Evolutionary conservation across 1,284 basidiomycete species (phyloP), one percentile per base, ranked within the genome.

Genomic region (Trichosporon coremiiforme): DNA sequence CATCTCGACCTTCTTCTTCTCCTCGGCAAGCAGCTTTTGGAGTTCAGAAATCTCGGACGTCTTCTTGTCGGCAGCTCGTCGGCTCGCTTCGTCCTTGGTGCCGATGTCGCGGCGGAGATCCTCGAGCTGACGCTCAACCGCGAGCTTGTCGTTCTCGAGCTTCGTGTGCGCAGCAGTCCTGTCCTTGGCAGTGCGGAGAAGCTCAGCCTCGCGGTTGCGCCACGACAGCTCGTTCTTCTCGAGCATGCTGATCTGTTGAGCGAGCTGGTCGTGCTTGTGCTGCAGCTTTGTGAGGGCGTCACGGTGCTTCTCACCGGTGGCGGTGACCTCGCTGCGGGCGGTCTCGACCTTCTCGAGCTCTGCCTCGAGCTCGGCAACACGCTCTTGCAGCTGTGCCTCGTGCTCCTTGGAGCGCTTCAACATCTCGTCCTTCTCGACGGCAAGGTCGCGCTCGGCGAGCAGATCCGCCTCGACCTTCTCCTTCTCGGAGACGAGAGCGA

Each of bases 311-410:
- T 78, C 75, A 13, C 74, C 76, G 0, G 66, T 60, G 0, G 67
- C 50, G 0, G 75, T 86, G 0, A 91, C 91, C 4, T 91, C 88
- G 71, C 95, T 93, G 9, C 97, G 87, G 78, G 97, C 93, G 9
- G 89, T 89, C 76, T 95, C 94, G 20, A 97, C 86, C 5, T 89
- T 87, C 68, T 95, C 93, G 63, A 98, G 86, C 76, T 98, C 94
- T 2, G 86, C 85, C 76, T 96, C 93, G 25, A 97, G 84, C 1
- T 90, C 89, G 1, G 86, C 85, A 12, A 95, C 87, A 75, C 96
- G 94, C 69, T 98, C 94, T 76, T 93, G 90, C 1, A 98, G 86
- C 72, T 94, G 90, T 22, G 87, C 86, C 79, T 97, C 94, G 38
- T 90, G 89, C 75, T 90, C 89, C 85, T 95, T 95, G 79, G 90